Evolutionary conservation across 805 yeast species (phyloP).

Genomic region (Candida tibetensis): DNA sequence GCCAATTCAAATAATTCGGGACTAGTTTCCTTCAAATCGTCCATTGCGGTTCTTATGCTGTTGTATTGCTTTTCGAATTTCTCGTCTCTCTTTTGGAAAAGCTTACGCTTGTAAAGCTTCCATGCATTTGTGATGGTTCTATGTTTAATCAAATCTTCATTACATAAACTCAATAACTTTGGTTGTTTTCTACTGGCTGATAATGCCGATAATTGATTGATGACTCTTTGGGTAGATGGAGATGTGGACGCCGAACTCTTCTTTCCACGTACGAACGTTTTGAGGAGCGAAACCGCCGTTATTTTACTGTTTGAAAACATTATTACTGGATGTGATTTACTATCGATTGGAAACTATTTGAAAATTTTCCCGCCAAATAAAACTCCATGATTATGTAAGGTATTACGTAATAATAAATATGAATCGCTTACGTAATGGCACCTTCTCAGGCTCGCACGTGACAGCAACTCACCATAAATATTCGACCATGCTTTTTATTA

Average conservation of each 20-base stretch:
- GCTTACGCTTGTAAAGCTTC: constrained; percentile 57
- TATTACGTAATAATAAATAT: too few relatives aligned
- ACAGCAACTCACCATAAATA: too few relatives aligned
- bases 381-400: too few relatives aligned
- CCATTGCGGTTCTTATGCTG: constrained; percentile 69
- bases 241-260: constrained; percentile 25
- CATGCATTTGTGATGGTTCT: constrained; percentile 81
- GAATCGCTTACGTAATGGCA: too few relatives aligned
- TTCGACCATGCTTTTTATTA: too few relatives aligned
- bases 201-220: constrained; percentile 70
- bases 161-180: constrained; percentile 64
- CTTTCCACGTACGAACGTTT: constrained; percentile 30
- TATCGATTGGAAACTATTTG: not conserved
- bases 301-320: constrained; percentile 2
- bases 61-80: constrained; percentile 60
- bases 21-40: constrained; percentile 52
- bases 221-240: constrained; percentile 42
- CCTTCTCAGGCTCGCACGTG: too few relatives aligned
- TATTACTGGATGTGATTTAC: not conserved
- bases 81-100: constrained; percentile 38
- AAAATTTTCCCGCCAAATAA: not conserved
- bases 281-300: constrained; percentile 2
- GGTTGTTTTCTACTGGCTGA: constrained; percentile 91
- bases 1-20: constrained; percentile 64
- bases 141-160: constrained; percentile 85